Evolutionary conservation across 192 early-diverging fungal genomes (phyloP).

Genomic region (Haplosporangium gracile): DNA sequence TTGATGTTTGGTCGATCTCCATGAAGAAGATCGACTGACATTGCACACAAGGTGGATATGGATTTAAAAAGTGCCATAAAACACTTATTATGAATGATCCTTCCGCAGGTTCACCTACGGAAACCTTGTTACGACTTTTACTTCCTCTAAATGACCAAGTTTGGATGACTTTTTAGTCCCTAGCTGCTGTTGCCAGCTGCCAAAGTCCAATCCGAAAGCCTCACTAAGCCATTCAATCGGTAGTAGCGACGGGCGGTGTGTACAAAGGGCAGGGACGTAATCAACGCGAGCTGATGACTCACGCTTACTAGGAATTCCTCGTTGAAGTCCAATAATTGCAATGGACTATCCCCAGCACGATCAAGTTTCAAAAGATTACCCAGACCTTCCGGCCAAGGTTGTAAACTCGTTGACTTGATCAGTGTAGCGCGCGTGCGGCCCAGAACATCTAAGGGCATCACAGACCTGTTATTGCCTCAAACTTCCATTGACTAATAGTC

Average conservation of each 20-base stretch:
- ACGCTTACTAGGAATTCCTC: constrained; percentile 87
- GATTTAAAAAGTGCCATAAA: constrained; percentile 43
- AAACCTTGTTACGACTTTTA: constrained; percentile 90
- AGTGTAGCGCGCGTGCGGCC: constrained; percentile 88
- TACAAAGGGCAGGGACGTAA: constrained; percentile 89
- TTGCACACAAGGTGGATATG: constrained; percentile 40
- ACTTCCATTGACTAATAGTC: constrained; percentile 76
- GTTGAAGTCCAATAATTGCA: constrained; percentile 86
- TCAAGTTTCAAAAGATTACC: constrained; percentile 84
- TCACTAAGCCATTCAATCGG: constrained; percentile 90
- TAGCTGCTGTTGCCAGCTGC: constrained; percentile 63
- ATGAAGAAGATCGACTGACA: background rate
- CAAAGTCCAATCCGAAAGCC: constrained; percentile 72
- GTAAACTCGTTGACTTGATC: constrained; percentile 78
- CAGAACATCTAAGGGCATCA: constrained; percentile 90
- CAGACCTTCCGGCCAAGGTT: constrained; percentile 70
- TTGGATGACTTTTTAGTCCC: constrained; percentile 75
- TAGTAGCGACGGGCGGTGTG: constrained; percentile 85
- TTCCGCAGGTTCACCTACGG: constrained; percentile 83
- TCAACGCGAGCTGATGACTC: constrained; percentile 85
- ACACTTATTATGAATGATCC: constrained; percentile 66
- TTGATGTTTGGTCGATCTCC: background rate
- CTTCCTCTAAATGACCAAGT: constrained; percentile 92
- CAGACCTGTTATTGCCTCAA: constrained; percentile 89
- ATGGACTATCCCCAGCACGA: constrained; percentile 86